These are phyloP conservation scores for Hyphodiscus hymeniophilus DNA, from an alignment of 495 filamentous ascomycete genomes.

Conservation along the genomic window DNA sequence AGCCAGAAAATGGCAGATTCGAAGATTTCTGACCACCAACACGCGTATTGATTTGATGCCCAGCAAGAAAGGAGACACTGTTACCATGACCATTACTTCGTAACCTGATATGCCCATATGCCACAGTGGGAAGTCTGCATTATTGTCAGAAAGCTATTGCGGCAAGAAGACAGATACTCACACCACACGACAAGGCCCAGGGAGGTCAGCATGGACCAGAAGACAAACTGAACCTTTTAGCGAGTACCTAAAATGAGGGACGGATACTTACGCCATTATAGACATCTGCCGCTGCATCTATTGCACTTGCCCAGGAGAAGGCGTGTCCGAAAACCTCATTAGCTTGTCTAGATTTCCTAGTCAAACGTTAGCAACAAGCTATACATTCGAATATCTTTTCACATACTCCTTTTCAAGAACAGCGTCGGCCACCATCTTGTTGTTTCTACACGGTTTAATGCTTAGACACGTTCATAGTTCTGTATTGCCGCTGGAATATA, in stretches of 20 bases:
- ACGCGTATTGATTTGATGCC: slow-evolving; percentile 59
- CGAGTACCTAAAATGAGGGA: too few relatives aligned
- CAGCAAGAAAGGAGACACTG: slow-evolving; percentile 77
- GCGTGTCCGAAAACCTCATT: slow-evolving; percentile 59
- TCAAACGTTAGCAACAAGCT: slow-evolving; percentile 14
- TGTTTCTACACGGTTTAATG: slow-evolving; percentile 34
- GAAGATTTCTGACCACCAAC: slow-evolving; percentile 58
- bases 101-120: slow-evolving; percentile 99
- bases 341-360: slow-evolving; percentile 69
- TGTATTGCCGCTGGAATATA: slow-evolving; percentile 26
- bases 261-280: slow-evolving; percentile 72
- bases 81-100: slow-evolving; percentile 78
- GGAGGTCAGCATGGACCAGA: slow-evolving; percentile 91
- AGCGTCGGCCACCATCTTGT: slow-evolving; percentile 56
- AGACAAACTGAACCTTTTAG: slow-evolving; percentile 61
- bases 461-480: slow-evolving; percentile 27
- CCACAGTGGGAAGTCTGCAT: slow-evolving; percentile 91
- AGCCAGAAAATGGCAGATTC: slow-evolving; percentile 63
- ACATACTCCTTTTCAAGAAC: slow-evolving; percentile 83
- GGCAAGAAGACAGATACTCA: slow-evolving; percentile 36
- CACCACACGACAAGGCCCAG: slow-evolving; percentile 89
- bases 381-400: neutral
- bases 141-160: slow-evolving; percentile 14
- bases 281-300: slow-evolving; percentile 80
- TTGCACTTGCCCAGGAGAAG: slow-evolving; percentile 65